A percentile compares a stretch with the other conserved stretches of the same genome.
These are phyloP conservation scores for Anthoceros angustus DNA, from an alignment of 225 moss, liverwort and hornwort species.

Conservation along the genomic window DNA sequence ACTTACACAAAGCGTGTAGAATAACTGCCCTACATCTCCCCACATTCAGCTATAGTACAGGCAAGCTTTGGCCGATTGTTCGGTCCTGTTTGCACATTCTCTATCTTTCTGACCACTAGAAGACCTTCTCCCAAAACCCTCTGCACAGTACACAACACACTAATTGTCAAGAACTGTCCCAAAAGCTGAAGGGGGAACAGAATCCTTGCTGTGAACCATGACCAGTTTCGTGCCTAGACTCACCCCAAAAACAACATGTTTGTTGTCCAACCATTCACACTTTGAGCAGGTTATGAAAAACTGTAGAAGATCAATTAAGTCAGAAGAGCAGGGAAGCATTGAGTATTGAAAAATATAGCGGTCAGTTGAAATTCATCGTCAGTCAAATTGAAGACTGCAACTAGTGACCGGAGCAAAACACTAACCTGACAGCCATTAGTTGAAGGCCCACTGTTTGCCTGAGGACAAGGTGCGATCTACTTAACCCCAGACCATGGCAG, in stretches of 20 bases:
- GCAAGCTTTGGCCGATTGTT: slow-evolving; percentile 3
- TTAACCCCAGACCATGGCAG: no score
- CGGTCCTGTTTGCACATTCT: not conserved
- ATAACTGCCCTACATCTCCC: slow-evolving; percentile 34
- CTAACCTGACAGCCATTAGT: slow-evolving; percentile 71
- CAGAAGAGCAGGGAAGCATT: not conserved
- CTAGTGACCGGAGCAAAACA: not conserved
- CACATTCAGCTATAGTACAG: slow-evolving; percentile 43
- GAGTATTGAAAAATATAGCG: not conserved
- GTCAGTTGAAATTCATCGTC: not conserved
- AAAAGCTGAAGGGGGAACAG: not conserved
- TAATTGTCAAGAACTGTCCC: not conserved
- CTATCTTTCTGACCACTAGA: slow-evolving; percentile 36
- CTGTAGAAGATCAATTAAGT: slow-evolving; percentile 19
- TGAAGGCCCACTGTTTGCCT: slow-evolving; percentile 61
- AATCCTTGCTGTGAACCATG: not conserved
- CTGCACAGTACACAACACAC: slow-evolving; percentile 38
- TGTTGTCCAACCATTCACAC: slow-evolving; percentile 84
- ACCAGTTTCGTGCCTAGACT: not conserved
- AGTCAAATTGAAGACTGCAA: no score
- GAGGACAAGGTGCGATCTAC: slow-evolving; percentile 5
- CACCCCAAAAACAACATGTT: slow-evolving; percentile 66
- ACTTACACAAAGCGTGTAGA: no score
- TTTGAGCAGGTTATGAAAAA: slow-evolving; percentile 84
- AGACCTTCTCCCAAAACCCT: slow-evolving; percentile 36